phyloP scores from a whole-genome alignment of 2,329 filamentous ascomycete genomes.

The Mariannaea elegans region DNA sequence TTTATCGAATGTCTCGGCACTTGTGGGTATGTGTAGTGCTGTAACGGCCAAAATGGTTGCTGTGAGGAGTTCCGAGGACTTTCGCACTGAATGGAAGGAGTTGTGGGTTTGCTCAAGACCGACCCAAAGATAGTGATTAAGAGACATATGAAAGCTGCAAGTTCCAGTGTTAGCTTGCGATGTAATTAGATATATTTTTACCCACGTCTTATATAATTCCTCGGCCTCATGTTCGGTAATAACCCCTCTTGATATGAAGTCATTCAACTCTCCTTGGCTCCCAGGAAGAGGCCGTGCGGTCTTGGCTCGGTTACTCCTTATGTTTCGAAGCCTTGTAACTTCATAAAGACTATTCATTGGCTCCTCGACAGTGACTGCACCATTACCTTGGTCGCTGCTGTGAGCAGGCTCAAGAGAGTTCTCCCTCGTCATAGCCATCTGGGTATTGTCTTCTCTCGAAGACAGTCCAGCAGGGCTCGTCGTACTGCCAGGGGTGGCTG shows the following conservation, averaged over 20 bases:
- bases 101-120: slow-evolving; percentile 43
- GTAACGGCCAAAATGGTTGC: slow-evolving; percentile 67
- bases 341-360: slow-evolving; percentile 29
- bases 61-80: slow-evolving; percentile 64
- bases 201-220: slow-evolving; percentile 26
- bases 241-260: slow-evolving; percentile 25
- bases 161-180: neutral
- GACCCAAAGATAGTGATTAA: slow-evolving; percentile 31
- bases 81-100: slow-evolving; percentile 59
- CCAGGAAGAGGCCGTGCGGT: slow-evolving; percentile 18
- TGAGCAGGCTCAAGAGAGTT: slow-evolving; percentile 22
- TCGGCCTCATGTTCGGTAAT: slow-evolving; percentile 25
- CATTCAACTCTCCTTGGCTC: slow-evolving; percentile 25
- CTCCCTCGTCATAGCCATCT: slow-evolving; percentile 29
- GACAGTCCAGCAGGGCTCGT: slow-evolving; percentile 29
- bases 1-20: slow-evolving; percentile 49
- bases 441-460: slow-evolving; percentile 26
- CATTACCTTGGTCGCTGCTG: slow-evolving; percentile 16
- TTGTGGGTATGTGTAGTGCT: slow-evolving; percentile 65
- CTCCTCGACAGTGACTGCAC: slow-evolving; percentile 26
- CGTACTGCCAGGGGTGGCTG: slow-evolving; percentile 41
- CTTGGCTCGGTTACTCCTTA: slow-evolving; percentile 27
- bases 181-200: too few relatives aligned
- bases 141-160: slow-evolving; percentile 22
- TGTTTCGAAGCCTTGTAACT: slow-evolving; percentile 26